These are phyloP conservation scores for Letharia lupina DNA, from an alignment of 495 filamentous ascomycete species.

Conservation along the genomic window DNA sequence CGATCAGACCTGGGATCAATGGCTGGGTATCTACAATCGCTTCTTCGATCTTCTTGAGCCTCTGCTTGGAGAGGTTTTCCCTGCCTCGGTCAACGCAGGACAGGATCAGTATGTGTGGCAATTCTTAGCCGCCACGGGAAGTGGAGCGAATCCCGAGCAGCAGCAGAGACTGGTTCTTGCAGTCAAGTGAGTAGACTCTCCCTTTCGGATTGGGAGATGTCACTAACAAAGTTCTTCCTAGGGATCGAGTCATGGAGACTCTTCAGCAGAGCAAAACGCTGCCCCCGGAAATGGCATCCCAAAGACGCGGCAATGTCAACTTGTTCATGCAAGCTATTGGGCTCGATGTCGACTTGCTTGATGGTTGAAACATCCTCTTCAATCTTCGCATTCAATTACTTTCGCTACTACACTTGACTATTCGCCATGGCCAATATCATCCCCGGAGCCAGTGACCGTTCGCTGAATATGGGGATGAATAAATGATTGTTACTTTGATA, in stretches of 20 bases:
- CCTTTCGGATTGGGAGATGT: conserved; percentile 19
- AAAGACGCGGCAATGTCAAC: conserved; percentile 84
- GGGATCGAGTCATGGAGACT: conserved; percentile 95
- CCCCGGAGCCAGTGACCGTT: not conserved
- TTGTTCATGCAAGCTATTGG: conserved; percentile 98
- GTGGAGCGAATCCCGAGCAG: conserved; percentile 84
- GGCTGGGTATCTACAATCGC: conserved; percentile 71
- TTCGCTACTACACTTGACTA: not conserved
- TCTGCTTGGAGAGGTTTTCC: conserved; percentile 75
- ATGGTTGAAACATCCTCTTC: conserved; percentile 42
- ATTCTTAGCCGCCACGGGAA: conserved; percentile 87
- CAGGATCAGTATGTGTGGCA: conserved; percentile 97
- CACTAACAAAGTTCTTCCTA: conserved; percentile 24
- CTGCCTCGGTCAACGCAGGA: conserved; percentile 66
- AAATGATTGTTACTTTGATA: not conserved
- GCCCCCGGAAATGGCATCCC: conserved; percentile 70
- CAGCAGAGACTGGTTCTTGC: conserved; percentile 89
- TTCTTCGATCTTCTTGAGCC: conserved; percentile 85
- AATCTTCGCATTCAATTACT: not conserved
- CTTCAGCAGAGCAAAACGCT: conserved; percentile 78
- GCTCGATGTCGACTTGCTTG: conserved; percentile 85
- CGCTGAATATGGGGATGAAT: not conserved
- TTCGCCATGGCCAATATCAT: not conserved
- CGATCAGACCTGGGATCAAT: conserved; percentile 71
- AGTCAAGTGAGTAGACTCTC: conserved; percentile 61